Evolutionary conservation across 306 rosid genomes (phyloP), one percentile per base, ranked within the genome.

Genomic region (Senna siamea): DNA sequence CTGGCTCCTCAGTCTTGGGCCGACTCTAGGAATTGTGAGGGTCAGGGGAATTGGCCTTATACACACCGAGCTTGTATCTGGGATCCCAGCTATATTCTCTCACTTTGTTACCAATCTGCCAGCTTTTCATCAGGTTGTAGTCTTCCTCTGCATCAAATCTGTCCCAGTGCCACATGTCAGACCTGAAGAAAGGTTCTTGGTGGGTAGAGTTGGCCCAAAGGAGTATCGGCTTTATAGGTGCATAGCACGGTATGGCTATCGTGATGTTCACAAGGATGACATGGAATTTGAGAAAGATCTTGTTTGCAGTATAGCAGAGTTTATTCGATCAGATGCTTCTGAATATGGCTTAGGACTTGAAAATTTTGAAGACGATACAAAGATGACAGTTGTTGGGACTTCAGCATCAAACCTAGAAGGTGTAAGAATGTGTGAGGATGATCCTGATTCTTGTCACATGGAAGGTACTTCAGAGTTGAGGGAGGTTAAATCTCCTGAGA

Each of bases 21-120:
- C 97, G 5, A 79, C 76, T 40, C 83, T 95, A 43, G 99, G 98
- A 66, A 95, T 95, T 41, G 98, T 92, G 2, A 81, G 99, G 44
- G 99, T 95, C 40, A 83, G 86, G 54, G 99, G 99, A 9, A 95
- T 95, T 20, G 99, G 99, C 60, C 98, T 95, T 28, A 90, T 95
- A 74, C 92, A 95, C 54, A 95, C 98, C 2, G 98, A 95, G 80
- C 98, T 95, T 8, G 98, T 95, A 14, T 75, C 98, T 13, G 99
- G 98, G 5, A 95, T 95, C 64, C 99, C 99, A 0, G 97, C 99
- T 19, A 87, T 92, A 44, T 95, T 95, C 87, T 95, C 99, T 50
- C 99, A 95, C 85, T 95, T 95, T 63, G 99, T 95, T 34, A 90
- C 99, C 55, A 95, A 95, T 74, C 92, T 95, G 11, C 99, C 98